Conservation (phyloP, 768 basidiomycete species). For the Russula brevipes region DNA sequence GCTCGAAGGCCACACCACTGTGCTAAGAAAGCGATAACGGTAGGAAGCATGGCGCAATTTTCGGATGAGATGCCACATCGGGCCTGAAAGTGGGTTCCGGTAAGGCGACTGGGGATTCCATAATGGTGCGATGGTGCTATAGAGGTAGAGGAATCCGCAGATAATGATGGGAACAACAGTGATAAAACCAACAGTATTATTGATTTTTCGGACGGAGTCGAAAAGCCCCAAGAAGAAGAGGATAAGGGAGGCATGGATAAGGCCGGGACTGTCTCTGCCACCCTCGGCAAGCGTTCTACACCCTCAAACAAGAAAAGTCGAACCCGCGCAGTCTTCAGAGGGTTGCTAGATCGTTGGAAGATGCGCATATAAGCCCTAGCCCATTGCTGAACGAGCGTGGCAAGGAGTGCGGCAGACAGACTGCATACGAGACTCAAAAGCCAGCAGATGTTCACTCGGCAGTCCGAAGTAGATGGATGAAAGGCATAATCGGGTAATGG, state of each 20-base stretch:
- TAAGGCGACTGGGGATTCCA: background rate
- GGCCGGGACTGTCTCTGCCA: background rate
- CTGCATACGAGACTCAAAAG: background rate
- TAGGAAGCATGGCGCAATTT: background rate
- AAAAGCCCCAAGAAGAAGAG: slow-evolving; percentile 5
- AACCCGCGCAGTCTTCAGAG: background rate
- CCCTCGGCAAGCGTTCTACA: background rate
- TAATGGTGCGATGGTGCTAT: background rate
- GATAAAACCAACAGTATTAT: background rate
- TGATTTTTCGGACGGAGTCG: background rate
- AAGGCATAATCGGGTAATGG: background rate
- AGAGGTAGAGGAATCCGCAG: background rate
- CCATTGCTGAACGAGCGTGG: slow-evolving; percentile 2
- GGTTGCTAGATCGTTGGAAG: background rate
- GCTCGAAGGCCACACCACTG: no score
- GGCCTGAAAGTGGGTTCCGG: background rate
- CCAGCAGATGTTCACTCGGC: background rate
- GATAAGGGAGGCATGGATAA: background rate
- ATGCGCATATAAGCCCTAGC: background rate
- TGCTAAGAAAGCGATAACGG: background rate
- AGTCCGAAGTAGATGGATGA: background rate
- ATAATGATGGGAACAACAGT: background rate
- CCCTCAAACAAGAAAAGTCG: background rate
- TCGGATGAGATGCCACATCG: background rate
- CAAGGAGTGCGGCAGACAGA: background rate